Evolutionary conservation across 768 basidiomycete species (phyloP).

Genomic region (Trametes coccinea): DNA sequence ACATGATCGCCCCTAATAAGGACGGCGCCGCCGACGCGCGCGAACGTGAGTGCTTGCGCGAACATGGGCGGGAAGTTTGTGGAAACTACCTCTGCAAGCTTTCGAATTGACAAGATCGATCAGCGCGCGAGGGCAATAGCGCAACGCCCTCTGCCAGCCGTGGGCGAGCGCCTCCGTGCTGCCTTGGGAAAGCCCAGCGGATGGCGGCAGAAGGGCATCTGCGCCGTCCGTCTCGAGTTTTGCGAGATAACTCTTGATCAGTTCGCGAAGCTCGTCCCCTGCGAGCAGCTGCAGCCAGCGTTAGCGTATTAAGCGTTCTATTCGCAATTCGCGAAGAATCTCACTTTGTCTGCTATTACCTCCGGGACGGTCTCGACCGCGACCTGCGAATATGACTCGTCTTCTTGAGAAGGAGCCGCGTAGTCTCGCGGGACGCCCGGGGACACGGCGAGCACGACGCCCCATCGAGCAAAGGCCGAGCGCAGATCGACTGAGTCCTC

Average conservation of each 20-base stretch:
- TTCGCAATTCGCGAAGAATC: slow-evolving; percentile 22
- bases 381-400: slow-evolving; percentile 59
- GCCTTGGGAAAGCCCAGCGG: not conserved
- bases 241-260: slow-evolving; percentile 73
- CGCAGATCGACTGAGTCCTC: slow-evolving; percentile 41
- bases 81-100: slow-evolving; percentile 82
- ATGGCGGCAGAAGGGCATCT: slow-evolving; percentile 13
- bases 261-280: slow-evolving; percentile 71
- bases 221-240: slow-evolving; percentile 53
- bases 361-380: slow-evolving; percentile 64
- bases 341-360: slow-evolving; percentile 67
- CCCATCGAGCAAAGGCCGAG: slow-evolving; percentile 65
- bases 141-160: slow-evolving; percentile 68
- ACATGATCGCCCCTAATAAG: slow-evolving; percentile 89
- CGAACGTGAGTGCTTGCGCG: not conserved
- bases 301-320: slow-evolving; percentile 20
- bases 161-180: not conserved
- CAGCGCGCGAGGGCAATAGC: slow-evolving; percentile 81
- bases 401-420: slow-evolving; percentile 22
- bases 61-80: not conserved
- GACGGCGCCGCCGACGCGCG: not conserved
- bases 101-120: slow-evolving; percentile 90
- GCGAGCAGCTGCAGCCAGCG: slow-evolving; percentile 50
- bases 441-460: slow-evolving; percentile 54
- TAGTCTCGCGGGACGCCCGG: slow-evolving; percentile 21